phyloP scores from a whole-genome alignment of 768 basidiomycete genomes.

The Nidula microcarpa region DNA sequence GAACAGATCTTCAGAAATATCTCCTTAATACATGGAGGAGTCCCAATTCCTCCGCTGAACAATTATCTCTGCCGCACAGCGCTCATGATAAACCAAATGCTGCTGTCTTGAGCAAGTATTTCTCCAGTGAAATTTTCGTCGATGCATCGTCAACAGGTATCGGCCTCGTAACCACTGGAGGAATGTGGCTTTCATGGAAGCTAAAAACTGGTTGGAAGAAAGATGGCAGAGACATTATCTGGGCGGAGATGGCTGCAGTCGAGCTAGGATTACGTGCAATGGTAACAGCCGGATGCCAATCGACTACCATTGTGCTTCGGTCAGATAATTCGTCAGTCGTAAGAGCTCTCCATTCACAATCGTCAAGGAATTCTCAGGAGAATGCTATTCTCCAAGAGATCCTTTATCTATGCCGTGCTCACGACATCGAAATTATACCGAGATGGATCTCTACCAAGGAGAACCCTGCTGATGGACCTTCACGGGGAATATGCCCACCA shows the following conservation, averaged over 20 bases:
- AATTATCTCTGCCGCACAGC: not conserved
- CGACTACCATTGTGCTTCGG: slow-evolving; percentile 22
- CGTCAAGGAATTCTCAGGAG: slow-evolving; percentile 18
- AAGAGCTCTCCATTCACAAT: slow-evolving; percentile 19
- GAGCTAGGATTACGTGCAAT: slow-evolving; percentile 34
- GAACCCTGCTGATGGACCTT: slow-evolving; percentile 31
- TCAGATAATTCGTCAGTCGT: slow-evolving; percentile 42
- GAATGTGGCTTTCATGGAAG: slow-evolving; percentile 36
- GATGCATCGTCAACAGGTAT: slow-evolving; percentile 42
- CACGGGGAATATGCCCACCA: slow-evolving; percentile 16
- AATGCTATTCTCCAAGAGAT: slow-evolving; percentile 23
- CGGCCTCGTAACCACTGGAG: slow-evolving; percentile 28
- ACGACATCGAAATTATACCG: slow-evolving; percentile 17
- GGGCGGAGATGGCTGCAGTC: slow-evolving; percentile 42
- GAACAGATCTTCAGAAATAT: slow-evolving; percentile 13
- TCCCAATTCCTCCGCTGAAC: not conserved
- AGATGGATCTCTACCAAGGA: slow-evolving; percentile 24
- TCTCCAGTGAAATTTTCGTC: slow-evolving; percentile 24
- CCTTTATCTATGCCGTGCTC: slow-evolving; percentile 11
- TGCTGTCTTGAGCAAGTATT: not conserved
- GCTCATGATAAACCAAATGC: too few relatives aligned
- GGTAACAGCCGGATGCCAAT: slow-evolving; percentile 13
- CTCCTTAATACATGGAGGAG: slow-evolving; percentile 13
- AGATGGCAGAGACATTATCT: slow-evolving; percentile 29
- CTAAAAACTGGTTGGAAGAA: slow-evolving; percentile 23